phyloP scores from a whole-genome alignment of 129 eudicot genomes.

The Centaurea solstitialis region DNA sequence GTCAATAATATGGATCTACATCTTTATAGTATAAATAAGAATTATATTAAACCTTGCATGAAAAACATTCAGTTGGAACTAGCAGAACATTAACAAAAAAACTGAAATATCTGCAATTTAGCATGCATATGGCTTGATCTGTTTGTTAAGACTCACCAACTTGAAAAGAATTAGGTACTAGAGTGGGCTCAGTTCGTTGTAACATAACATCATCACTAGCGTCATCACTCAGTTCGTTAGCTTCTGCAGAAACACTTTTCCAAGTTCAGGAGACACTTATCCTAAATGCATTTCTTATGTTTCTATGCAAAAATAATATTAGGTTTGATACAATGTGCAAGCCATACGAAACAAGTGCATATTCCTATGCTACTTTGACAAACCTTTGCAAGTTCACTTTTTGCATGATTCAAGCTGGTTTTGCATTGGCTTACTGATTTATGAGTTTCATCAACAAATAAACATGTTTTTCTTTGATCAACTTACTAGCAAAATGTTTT shows the following conservation, averaged over 20 bases:
- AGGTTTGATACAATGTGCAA: neutral
- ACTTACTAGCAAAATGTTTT: neutral
- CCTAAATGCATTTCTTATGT: neutral
- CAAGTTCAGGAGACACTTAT: neutral
- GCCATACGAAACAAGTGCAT: neutral
- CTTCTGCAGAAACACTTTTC: neutral
- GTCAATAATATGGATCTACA: slow-evolving; percentile 11
- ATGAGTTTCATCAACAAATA: neutral
- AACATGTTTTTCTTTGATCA: neutral
- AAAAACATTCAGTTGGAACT: slow-evolving; percentile 20
- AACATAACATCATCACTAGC: neutral
- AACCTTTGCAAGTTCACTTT: neutral
- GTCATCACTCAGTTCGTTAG: neutral
- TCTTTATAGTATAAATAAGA: slow-evolving; percentile 3
- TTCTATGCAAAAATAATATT: neutral
- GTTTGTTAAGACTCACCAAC: neutral
- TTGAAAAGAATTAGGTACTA: slow-evolving; percentile 17
- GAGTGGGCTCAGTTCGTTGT: no score
- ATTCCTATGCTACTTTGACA: neutral
- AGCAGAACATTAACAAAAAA: neutral
- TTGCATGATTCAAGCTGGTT: neutral
- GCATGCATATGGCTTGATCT: neutral
- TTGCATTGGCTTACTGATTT: neutral
- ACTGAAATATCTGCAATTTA: neutral
- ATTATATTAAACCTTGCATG: slow-evolving; percentile 5